Evolutionary conservation across 2,329 filamentous ascomycete genomes (phyloP).

Genomic region (Fusarium verticillioides): DNA sequence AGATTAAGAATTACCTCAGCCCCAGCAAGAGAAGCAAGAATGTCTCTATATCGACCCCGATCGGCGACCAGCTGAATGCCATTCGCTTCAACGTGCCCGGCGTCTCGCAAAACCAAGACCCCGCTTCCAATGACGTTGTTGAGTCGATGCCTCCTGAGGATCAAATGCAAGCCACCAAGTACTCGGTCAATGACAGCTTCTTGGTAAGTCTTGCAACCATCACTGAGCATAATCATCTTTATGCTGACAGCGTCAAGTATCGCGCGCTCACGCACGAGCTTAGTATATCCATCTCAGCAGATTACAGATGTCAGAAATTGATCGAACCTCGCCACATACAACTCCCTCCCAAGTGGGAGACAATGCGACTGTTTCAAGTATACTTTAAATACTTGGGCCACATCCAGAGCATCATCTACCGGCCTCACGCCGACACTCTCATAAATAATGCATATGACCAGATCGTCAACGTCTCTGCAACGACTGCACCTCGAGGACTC

Average conservation of each 20-base stretch:
- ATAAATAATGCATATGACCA: neutral
- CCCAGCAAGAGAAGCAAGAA: rapidly evolving
- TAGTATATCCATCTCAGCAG: neutral
- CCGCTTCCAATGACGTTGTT: too few relatives aligned
- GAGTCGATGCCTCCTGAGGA: neutral
- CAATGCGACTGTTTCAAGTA: neutral
- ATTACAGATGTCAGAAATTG: neutral
- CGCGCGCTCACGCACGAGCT: neutral
- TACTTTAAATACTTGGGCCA: neutral
- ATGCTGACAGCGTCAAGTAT: rapidly evolving
- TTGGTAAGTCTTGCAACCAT: rapidly evolving
- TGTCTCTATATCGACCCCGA: neutral
- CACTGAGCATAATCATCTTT: rapidly evolving
- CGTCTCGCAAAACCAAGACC: rapidly evolving
- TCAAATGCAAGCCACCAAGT: neutral
- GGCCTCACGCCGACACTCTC: neutral
- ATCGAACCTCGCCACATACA: neutral
- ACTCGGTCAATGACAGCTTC: neutral
- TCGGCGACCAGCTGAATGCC: neutral
- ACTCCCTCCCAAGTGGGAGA: neutral
- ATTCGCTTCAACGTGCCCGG: neutral
- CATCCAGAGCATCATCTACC: neutral
- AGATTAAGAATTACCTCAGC: neutral
- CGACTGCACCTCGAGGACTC: rapidly evolving
- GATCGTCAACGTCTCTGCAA: neutral